Evolutionary conservation across 192 early-diverging fungal genomes (phyloP).

Genomic region (Coemansia sp.): DNA sequence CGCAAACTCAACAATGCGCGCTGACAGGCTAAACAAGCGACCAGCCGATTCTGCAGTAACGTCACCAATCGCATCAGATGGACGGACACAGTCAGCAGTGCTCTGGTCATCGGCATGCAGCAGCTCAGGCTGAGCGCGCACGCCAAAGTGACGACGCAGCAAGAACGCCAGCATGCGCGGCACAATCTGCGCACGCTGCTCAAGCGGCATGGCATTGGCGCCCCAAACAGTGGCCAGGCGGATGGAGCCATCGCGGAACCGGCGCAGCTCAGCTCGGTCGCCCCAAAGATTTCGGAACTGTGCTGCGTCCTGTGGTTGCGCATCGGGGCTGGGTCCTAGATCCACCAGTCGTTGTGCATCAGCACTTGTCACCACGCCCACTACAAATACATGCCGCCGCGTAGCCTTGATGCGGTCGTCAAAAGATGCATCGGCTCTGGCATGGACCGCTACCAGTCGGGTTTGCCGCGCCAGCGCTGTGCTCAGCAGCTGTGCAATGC

Average conservation of each 20-base stretch:
- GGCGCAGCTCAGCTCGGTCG: constrained; percentile 79
- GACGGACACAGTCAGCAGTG: background rate
- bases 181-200: constrained; percentile 70
- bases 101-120: constrained; percentile 16
- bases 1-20: constrained; percentile 19
- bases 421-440: constrained; percentile 50
- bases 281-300: constrained; percentile 87
- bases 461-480: constrained; percentile 23
- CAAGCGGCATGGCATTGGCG: constrained; percentile 51
- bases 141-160: constrained; percentile 69
- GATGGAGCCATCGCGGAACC: constrained; percentile 94
- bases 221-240: constrained; percentile 86
- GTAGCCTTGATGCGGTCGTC: constrained; percentile 52
- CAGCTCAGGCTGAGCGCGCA: constrained; percentile 31
- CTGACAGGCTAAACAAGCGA: constrained; percentile 17
- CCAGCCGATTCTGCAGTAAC: background rate
- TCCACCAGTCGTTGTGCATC: constrained; percentile 74
- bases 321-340: constrained; percentile 77
- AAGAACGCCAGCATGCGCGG: constrained; percentile 78
- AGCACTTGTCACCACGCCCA: constrained; percentile 77
- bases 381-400: constrained; percentile 51
- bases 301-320: constrained; percentile 62
- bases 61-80: background rate
- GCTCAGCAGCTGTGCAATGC: constrained; percentile 24
- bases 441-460: constrained; percentile 43